Base-by-base conservation (phyloP, 1,284 basidiomycete genomes). In the Fistulinella cinereoalba region DNA sequence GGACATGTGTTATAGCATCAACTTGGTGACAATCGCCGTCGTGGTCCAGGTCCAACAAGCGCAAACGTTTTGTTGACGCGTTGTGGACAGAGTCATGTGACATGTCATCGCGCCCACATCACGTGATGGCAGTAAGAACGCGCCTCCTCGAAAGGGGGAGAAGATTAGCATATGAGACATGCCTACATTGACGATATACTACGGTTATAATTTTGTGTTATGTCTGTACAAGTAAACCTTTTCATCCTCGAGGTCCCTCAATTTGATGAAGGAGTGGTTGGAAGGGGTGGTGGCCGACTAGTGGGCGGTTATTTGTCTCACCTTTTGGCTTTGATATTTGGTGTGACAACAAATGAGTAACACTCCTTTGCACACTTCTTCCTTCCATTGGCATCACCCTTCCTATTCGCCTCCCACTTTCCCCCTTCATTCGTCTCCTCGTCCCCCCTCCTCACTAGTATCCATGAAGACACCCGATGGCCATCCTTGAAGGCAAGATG, bases 1-100 rank as follows among this genome's bases (percentile, higher is more conserved):
- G 32, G 81, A 77, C 83, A 79, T 80, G 18, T 28, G 22, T 24
- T 40, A 44, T 36, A 9, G 23, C 50, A 52, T 52, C 24, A 18
- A 44, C 13, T 33, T 23, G 25, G 36, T 34, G 31, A 32, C 42
- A 16, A 37, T 41, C 33, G 24, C n/a, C 37, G 46, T 41, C 28
- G 40, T 28, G 4, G 15, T 23, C 33, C 9, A 12, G 9, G n/a
- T n/a, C n/a, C n/a, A n/a, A n/a, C n/a, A n/a, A n/a, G n/a, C n/a
- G n/a, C n/a, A n/a, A n/a, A n/a, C 21, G 7, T 15, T 49, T 50
- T 34, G 51, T 59, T 57, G 53, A 57, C 33, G 13, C 16, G 6
- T 34, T 19, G 15, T 48, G 49, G 47, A 58, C 41, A 22, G 11
- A 23, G 22, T 52, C 61, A 62, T 21, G 52, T 62, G 59, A 50